Percentiles rank a stretch among this genome's conserved stretches.
Conservation (phyloP, 192 early-diverging fungal genomes). For the Funneliformis mosseae region DNA sequence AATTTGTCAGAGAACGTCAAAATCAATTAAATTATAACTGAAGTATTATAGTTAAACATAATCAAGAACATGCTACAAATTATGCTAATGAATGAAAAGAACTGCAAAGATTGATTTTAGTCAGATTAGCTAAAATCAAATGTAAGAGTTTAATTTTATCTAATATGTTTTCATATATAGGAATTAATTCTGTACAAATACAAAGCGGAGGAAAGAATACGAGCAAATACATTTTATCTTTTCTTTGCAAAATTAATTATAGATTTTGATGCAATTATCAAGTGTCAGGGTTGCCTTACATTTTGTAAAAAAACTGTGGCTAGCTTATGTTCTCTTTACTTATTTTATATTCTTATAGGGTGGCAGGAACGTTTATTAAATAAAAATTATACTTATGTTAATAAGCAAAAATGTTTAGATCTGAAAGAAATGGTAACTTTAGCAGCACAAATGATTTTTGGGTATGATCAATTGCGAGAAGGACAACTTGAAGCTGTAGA, state of each 20-base stretch:
- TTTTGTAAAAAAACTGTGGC: neutral
- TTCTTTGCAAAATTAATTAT: neutral
- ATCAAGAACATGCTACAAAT: neutral
- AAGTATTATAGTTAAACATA: neutral
- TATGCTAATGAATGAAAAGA: neutral
- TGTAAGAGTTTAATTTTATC: neutral
- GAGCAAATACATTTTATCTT: neutral
- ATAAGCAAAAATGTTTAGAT: too few relatives aligned
- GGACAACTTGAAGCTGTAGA: neutral
- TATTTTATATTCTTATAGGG: neutral
- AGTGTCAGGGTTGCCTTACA: neutral
- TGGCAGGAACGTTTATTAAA: neutral
- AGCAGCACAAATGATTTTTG: neutral
- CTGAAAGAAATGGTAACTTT: neutral
- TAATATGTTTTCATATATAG: neutral
- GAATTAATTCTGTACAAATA: neutral
- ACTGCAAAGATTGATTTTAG: neutral
- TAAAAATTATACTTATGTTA: neutral
- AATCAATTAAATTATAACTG: neutral
- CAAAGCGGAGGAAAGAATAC: neutral
- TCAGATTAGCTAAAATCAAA: neutral
- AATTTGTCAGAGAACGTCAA: neutral
- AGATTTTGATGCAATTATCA: slow-evolving; percentile 6
- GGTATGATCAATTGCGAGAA: neutral
- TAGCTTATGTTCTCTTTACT: neutral